phyloP scores from a whole-genome alignment of 805 yeast genomes.

The Middelhovenomyces tepae region DNA sequence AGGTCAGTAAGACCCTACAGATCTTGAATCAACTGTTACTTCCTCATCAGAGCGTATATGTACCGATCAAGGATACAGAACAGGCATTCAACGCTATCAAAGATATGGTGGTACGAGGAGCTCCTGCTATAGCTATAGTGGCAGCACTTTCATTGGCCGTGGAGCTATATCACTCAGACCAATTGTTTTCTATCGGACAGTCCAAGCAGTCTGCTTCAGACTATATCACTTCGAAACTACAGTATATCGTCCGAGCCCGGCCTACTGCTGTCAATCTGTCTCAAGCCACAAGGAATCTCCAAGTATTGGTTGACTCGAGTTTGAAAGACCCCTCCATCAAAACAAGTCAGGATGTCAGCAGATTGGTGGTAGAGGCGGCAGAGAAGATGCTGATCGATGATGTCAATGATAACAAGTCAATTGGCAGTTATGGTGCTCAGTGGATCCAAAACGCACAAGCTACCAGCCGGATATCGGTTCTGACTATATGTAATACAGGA shows the following conservation, averaged over 20 bases:
- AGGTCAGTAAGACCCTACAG: slow-evolving; percentile 36
- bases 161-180: slow-evolving; percentile 40
- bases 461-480: slow-evolving; percentile 61
- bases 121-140: slow-evolving; percentile 96
- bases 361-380: slow-evolving; percentile 27
- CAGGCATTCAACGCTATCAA: slow-evolving; percentile 81
- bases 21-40: slow-evolving; percentile 75
- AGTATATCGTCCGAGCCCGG: slow-evolving; percentile 63
- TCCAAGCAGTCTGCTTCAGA: slow-evolving; percentile 10
- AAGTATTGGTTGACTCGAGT: slow-evolving; percentile 22
- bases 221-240: slow-evolving; percentile 42
- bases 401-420: slow-evolving; percentile 60
- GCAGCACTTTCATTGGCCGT: slow-evolving; percentile 77
- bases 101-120: slow-evolving; percentile 93
- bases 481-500: slow-evolving; percentile 95
- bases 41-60: slow-evolving; percentile 70
- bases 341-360: slow-evolving; percentile 26
- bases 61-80: slow-evolving; percentile 51
- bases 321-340: slow-evolving; percentile 9
- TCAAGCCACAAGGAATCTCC: slow-evolving; percentile 57
- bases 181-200: slow-evolving; percentile 15
- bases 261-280: slow-evolving; percentile 94
- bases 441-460: slow-evolving; percentile 44
- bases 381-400: slow-evolving; percentile 63
- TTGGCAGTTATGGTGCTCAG: slow-evolving; percentile 76